A percentile compares a stretch with the other conserved stretches of the same genome.
These are phyloP conservation scores for Ceraceosorus guamensis DNA, from an alignment of 1,284 basidiomycete species.

Conservation along the genomic window DNA sequence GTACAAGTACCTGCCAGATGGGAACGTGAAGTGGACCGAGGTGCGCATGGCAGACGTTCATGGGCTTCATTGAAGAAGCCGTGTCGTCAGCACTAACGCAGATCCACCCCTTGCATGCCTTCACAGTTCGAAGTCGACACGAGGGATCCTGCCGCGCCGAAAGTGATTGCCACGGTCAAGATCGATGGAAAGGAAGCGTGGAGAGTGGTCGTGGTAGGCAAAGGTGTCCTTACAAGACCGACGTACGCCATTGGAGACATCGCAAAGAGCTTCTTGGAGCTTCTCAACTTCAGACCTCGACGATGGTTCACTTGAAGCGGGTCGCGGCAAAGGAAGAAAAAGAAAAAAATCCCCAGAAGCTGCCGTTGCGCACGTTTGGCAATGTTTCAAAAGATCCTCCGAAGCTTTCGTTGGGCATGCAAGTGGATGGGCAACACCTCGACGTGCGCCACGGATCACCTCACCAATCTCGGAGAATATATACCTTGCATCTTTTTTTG, in stretches of 20 bases:
- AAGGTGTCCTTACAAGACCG: slow-evolving; percentile 29
- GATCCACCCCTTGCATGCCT: not conserved
- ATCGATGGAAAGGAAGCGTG: slow-evolving; percentile 63
- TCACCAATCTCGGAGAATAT: too few relatives aligned
- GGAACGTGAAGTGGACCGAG: slow-evolving; percentile 53
- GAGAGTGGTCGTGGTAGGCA: slow-evolving; percentile 50
- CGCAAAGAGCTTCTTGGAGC: slow-evolving; percentile 42
- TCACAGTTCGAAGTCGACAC: slow-evolving; percentile 65
- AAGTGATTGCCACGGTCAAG: slow-evolving; percentile 52
- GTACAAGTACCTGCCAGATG: slow-evolving; percentile 54
- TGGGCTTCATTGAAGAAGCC: not conserved
- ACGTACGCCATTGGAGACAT: slow-evolving; percentile 38
- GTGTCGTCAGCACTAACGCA: not conserved
- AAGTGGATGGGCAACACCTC: too few relatives aligned
- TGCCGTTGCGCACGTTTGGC: too few relatives aligned
- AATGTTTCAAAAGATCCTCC: too few relatives aligned
- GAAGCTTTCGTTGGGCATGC: too few relatives aligned
- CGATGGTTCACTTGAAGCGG: slow-evolving; percentile 22
- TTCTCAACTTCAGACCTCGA: slow-evolving; percentile 36
- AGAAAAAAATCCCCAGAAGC: too few relatives aligned
- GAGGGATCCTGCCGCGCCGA: slow-evolving; percentile 56
- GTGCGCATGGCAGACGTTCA: not conserved
- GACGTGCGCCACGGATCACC: too few relatives aligned
- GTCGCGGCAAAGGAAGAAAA: too few relatives aligned
- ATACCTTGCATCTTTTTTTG: too few relatives aligned